Percentiles rank a stretch among this genome's conserved stretches.
Conservation (phyloP, 306 rosid genomes). For the Bauhinia variegata region DNA sequence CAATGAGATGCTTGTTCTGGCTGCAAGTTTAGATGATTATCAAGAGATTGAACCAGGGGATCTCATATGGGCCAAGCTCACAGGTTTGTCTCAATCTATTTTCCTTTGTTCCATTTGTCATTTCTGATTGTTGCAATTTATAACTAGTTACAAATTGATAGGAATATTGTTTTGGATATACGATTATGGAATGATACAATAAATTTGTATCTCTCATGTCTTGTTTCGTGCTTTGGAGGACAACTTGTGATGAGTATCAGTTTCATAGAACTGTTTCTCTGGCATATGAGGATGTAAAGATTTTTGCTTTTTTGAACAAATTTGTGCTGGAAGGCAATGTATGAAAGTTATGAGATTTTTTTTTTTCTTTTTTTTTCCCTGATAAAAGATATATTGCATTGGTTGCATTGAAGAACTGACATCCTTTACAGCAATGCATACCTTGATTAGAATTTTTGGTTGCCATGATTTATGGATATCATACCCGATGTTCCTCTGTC, state of each 20-base stretch:
- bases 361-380: neutral
- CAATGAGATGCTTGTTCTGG: slow-evolving; percentile 90
- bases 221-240: neutral
- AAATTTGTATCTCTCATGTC: neutral
- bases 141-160: slow-evolving; percentile 17
- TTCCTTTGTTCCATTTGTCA: slow-evolving; percentile 16
- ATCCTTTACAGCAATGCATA: neutral
- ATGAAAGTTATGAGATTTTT: neutral
- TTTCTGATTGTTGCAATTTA: slow-evolving; percentile 9
- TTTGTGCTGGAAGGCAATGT: slow-evolving; percentile 5
- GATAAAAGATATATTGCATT: neutral
- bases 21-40: slow-evolving; percentile 89
- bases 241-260: neutral
- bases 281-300: neutral
- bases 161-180: neutral
- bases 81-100: slow-evolving; percentile 64
- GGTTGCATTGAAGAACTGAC: slow-evolving; percentile 6
- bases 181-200: neutral
- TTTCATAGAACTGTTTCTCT: neutral
- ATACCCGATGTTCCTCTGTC: neutral
- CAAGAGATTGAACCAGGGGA: slow-evolving; percentile 91
- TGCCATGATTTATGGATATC: neutral
- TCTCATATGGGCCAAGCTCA: slow-evolving; percentile 95
- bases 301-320: neutral
- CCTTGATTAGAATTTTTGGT: neutral